phyloP scores from a whole-genome alignment of 495 filamentous ascomycete genomes.

The Xylaria intraflava region DNA sequence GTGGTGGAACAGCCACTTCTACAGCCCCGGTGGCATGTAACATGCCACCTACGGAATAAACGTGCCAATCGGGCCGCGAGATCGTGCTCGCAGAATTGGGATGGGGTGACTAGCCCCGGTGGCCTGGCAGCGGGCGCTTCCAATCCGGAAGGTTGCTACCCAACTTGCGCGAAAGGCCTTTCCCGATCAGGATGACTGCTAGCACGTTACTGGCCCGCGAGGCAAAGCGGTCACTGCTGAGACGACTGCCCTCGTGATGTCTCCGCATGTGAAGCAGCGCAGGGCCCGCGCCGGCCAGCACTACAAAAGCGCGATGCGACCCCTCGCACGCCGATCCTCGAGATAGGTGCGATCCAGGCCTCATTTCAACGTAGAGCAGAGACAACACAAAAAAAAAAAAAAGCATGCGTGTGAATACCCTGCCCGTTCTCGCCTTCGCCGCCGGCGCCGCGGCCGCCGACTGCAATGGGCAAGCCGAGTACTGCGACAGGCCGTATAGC shows the following conservation, averaged over 20 bases:
- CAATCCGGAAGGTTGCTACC: slow-evolving; percentile 20
- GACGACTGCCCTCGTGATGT: neutral
- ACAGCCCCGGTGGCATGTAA: too few relatives aligned
- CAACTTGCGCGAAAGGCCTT: neutral
- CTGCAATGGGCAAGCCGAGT: slow-evolving; percentile 70
- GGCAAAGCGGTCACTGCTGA: neutral
- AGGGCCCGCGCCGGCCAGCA: neutral
- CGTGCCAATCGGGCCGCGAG: too few relatives aligned
- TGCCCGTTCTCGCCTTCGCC: slow-evolving; percentile 18
- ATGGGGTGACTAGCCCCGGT: too few relatives aligned
- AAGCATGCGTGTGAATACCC: slow-evolving; percentile 16
- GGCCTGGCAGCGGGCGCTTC: slow-evolving; percentile 3
- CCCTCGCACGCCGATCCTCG: neutral
- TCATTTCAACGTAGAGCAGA: too few relatives aligned
- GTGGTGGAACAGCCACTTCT: too few relatives aligned
- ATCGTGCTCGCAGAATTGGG: too few relatives aligned
- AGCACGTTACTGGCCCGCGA: slow-evolving; percentile 20
- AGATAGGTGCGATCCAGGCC: too few relatives aligned
- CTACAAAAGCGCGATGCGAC: neutral
- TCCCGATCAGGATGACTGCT: slow-evolving; percentile 11
- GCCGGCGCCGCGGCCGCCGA: slow-evolving; percentile 29
- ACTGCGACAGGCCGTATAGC: slow-evolving; percentile 65
- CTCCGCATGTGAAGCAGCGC: neutral
- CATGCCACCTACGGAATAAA: too few relatives aligned
- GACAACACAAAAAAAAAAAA: too few relatives aligned